phyloP scores from a whole-genome alignment of 169 alveolate species.

The Gregarina niphandrodes region DNA sequence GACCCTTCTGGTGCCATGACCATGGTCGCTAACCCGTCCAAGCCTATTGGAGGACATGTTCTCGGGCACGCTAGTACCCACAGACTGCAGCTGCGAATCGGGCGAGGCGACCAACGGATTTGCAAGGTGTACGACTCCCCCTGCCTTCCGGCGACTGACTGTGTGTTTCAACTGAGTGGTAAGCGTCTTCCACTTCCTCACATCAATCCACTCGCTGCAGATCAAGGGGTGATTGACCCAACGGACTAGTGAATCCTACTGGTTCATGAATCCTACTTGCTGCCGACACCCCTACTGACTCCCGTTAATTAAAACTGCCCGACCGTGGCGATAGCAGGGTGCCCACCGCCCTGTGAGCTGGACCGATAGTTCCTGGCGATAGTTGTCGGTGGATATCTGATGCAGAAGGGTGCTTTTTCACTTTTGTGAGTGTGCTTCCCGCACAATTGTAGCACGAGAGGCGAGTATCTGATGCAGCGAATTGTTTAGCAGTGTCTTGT shows the following conservation, averaged over 20 bases:
- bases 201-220: not conserved
- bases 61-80: conserved; percentile 90
- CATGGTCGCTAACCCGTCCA: conserved; percentile 17
- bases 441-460: no score
- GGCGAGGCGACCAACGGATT: conserved; percentile 77
- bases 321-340: no score
- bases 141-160: conserved; percentile 78
- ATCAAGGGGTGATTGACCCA: not conserved
- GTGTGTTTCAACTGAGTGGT: conserved; percentile 43
- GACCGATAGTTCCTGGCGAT: no score
- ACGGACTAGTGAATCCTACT: not conserved
- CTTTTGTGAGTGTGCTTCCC: no score
- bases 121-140: conserved; percentile 86
- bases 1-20: conserved; percentile 39
- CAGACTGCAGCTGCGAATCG: conserved; percentile 73
- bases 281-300: not conserved
- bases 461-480: no score
- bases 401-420: no score
- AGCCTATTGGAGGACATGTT: conserved; percentile 84
- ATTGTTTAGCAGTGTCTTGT: no score
- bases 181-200: not conserved
- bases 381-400: no score
- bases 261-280: not conserved
- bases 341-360: no score
- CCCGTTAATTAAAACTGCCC: no score